These are phyloP conservation scores for Solanum appendiculatum DNA, from an alignment of 257 asterid species.

Conservation along the genomic window DNA sequence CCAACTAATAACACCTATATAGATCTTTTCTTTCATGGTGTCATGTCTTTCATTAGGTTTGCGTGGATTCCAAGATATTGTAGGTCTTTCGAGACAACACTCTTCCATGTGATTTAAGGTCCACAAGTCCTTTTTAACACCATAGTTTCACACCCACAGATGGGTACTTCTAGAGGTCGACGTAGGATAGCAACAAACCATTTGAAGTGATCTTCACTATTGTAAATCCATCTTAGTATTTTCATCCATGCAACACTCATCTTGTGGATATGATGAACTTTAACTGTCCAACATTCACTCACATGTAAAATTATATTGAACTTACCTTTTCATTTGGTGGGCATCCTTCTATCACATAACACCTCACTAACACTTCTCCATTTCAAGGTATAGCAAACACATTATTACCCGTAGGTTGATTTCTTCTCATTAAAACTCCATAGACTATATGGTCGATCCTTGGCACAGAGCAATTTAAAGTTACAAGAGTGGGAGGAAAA, in stretches of 20 bases:
- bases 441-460: not conserved
- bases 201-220: not conserved
- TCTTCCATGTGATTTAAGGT: not conserved
- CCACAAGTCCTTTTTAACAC: not conserved
- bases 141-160: not conserved
- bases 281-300: not conserved
- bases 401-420: not conserved
- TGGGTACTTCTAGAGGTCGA: not conserved
- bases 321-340: not conserved
- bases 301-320: not conserved
- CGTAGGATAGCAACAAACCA: not conserved
- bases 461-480: not conserved
- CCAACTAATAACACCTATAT: not conserved
- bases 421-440: not conserved
- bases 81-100: not conserved
- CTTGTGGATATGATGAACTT: not conserved
- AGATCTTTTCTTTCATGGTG: not conserved
- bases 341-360: not conserved
- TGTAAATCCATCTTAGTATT: not conserved
- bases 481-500: not conserved
- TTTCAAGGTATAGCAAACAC: not conserved
- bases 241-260: not conserved
- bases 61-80: not conserved
- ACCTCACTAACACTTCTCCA: not conserved
- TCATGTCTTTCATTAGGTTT: not conserved